A percentile compares a stretch with the other conserved stretches of the same genome.
Evolutionary conservation across 371 early-diverging fungal genomes (phyloP).

Genomic region (Mucor circinelloides): DNA sequence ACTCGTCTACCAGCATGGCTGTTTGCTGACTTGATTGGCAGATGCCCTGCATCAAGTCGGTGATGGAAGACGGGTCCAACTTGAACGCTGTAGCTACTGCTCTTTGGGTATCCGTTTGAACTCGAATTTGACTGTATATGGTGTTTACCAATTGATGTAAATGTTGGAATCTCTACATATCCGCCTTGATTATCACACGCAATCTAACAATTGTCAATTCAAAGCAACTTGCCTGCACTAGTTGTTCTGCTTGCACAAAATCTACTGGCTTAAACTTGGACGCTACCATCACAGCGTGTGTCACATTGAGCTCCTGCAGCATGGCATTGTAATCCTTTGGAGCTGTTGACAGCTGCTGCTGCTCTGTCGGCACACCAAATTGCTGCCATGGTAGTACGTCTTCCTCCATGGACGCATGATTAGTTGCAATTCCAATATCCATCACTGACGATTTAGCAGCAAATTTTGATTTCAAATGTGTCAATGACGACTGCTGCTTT

Average conservation of each 20-base stretch:
- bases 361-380: not conserved
- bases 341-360: not conserved
- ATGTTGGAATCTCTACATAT: conserved; percentile 3
- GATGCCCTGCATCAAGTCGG: not conserved
- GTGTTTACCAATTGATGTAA: not conserved
- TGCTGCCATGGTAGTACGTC: conserved; percentile 13
- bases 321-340: conserved; percentile 7
- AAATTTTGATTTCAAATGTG: not conserved
- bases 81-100: conserved; percentile 10
- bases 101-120: conserved; percentile 13
- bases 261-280: conserved; percentile 1
- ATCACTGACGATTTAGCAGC: not conserved
- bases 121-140: conserved; percentile 11
- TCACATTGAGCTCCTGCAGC: conserved; percentile 8
- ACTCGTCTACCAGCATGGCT: conserved; percentile 9
- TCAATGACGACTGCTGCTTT: not conserved
- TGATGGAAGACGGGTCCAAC: not conserved
- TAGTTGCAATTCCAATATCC: not conserved
- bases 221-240: conserved; percentile 1
- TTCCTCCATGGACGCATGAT: not conserved
- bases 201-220: not conserved
- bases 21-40: not conserved
- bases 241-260: conserved; percentile 9
- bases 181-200: not conserved
- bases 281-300: conserved; percentile 4